Conservation (phyloP, 352 stramenopile species). For the Thalassiosira livingstoniorum region DNA sequence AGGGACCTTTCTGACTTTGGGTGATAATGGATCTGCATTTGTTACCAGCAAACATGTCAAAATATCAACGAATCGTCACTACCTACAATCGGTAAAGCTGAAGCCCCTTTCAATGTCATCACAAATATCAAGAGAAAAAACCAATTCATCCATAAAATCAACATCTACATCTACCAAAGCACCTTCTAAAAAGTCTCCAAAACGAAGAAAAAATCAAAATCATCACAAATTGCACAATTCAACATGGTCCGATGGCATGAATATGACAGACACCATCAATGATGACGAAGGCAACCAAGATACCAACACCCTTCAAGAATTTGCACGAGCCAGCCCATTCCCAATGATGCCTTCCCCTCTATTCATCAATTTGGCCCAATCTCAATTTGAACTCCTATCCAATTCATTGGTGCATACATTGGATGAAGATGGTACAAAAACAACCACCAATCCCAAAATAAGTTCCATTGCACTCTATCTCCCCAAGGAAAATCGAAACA, state of each 20-base stretch:
- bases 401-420: conserved; percentile 67
- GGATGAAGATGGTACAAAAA: conserved; percentile 16
- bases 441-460: conserved; percentile 62
- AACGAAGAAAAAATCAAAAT: not conserved
- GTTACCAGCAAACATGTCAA: too few relatives aligned
- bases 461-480: conserved; percentile 84
- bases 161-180: too few relatives aligned
- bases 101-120: too few relatives aligned
- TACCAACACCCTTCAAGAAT: not conserved
- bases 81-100: too few relatives aligned
- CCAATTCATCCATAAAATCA: too few relatives aligned
- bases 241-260: conserved; percentile 33
- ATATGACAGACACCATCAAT: not conserved
- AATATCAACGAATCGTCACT: too few relatives aligned
- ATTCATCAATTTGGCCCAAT: conserved; percentile 75
- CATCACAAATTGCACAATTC: conserved; percentile 16
- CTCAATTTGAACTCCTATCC: conserved; percentile 81
- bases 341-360: conserved; percentile 74
- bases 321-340: conserved; percentile 62
- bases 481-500: conserved; percentile 79
- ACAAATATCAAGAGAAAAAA: too few relatives aligned
- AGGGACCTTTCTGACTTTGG: too few relatives aligned
- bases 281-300: conserved; percentile 5
- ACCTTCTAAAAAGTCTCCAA: not conserved
- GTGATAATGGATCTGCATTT: too few relatives aligned